These are phyloP conservation scores for Arachnomyces sp. DNA, from an alignment of 2,329 filamentous ascomycete species.

Conservation along the genomic window DNA sequence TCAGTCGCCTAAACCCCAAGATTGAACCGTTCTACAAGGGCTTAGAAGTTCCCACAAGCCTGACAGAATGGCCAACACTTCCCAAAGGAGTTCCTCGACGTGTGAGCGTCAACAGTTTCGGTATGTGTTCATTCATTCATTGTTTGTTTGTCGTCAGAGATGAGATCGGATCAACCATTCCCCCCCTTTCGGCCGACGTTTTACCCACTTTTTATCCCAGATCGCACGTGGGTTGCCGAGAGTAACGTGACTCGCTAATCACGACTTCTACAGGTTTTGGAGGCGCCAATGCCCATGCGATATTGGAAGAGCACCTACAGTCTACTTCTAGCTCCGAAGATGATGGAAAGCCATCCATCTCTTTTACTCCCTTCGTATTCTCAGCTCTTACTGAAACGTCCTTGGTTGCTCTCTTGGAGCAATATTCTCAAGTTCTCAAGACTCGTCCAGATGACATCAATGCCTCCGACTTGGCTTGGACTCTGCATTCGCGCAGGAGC, in stretches of 20 bases:
- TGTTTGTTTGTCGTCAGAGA: no score
- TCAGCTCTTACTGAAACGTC: constrained; percentile 4
- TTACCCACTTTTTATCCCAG: no score
- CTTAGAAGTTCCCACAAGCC: constrained; percentile 11
- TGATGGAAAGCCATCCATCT: no score
- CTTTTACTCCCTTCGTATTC: constrained; percentile 5
- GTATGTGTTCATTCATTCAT: no score
- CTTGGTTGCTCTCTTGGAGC: not conserved
- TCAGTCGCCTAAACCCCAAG: constrained; percentile 12
- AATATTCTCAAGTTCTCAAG: not conserved
- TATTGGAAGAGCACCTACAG: constrained; percentile 14
- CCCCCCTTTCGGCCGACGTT: no score
- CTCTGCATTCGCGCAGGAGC: not conserved
- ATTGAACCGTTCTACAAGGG: constrained; percentile 11
- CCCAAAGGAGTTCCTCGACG: constrained; percentile 4
- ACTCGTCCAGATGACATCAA: not conserved
- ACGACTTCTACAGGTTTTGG: constrained; percentile 10
- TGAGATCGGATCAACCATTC: no score
- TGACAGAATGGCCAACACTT: constrained; percentile 15
- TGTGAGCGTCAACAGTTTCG: constrained; percentile 18
- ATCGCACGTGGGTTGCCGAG: no score
- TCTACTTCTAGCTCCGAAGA: no score
- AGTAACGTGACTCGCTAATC: no score
- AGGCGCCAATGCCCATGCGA: constrained; percentile 11
- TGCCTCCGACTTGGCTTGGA: not conserved